A percentile compares a stretch with the other conserved stretches of the same genome.
Evolutionary conservation across 805 yeast species (phyloP).

Genomic region (Candida maesae): DNA sequence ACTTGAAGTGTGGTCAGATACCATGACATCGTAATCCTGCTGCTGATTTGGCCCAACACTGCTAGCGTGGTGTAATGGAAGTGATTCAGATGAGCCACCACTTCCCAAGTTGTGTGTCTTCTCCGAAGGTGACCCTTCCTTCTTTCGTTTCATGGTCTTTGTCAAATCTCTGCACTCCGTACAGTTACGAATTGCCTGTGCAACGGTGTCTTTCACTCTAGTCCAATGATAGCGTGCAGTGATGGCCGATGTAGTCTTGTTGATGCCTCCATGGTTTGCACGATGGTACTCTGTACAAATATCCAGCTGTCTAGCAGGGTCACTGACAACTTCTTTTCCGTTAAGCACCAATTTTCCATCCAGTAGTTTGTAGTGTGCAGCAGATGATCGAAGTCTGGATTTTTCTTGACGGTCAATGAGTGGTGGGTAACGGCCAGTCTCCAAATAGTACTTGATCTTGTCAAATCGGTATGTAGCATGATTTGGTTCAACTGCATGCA

Average conservation of each 20-base stretch:
- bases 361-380: conserved; percentile 69
- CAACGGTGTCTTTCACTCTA: conserved; percentile 82
- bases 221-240: conserved; percentile 89
- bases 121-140: conserved; percentile 10
- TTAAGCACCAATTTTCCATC: conserved; percentile 73
- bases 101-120: not conserved
- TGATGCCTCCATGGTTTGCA: conserved; percentile 79
- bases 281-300: conserved; percentile 71
- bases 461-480: conserved; percentile 61
- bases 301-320: conserved; percentile 67
- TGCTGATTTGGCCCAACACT: conserved; percentile 2
- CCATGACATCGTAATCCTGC: conserved; percentile 15
- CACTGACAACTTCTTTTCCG: conserved; percentile 80
- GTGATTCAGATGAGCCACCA: conserved; percentile 4
- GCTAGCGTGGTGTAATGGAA: conserved; percentile 1
- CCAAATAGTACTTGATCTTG: conserved; percentile 69
- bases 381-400: conserved; percentile 76
- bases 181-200: conserved; percentile 73
- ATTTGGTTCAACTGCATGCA: conserved; percentile 38
- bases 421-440: conserved; percentile 84
- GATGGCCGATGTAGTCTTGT: conserved; percentile 74
- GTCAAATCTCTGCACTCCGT: conserved; percentile 49
- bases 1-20: conserved; percentile 5
- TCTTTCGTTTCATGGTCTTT: conserved; percentile 16
- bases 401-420: conserved; percentile 79